These are phyloP conservation scores for Colletotrichum gigasporum DNA, from an alignment of 2,329 filamentous ascomycete species.

Conservation along the genomic window DNA sequence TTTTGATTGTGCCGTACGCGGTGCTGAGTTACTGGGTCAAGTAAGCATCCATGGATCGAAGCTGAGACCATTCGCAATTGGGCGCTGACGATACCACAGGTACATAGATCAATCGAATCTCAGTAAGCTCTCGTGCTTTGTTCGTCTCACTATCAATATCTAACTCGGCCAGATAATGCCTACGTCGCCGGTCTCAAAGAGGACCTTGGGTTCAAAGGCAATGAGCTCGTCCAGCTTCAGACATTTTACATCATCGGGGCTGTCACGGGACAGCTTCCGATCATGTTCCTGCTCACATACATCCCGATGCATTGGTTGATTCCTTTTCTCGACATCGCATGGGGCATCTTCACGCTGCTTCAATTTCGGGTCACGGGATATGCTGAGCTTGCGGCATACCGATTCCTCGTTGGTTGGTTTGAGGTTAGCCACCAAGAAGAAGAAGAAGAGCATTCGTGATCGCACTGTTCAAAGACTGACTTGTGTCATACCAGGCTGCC, in stretches of 20 bases:
- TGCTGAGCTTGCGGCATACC: slow-evolving; percentile 33
- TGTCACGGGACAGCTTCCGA: slow-evolving; percentile 40
- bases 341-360: slow-evolving; percentile 66
- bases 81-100: not conserved
- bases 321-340: slow-evolving; percentile 52
- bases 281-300: slow-evolving; percentile 39
- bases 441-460: not conserved
- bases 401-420: slow-evolving; percentile 47
- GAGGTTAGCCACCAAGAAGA: slow-evolving; percentile 14
- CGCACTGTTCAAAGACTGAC: slow-evolving; percentile 50
- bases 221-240: slow-evolving; percentile 38
- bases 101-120: slow-evolving; percentile 41
- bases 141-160: slow-evolving; percentile 43
- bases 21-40: slow-evolving; percentile 40
- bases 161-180: slow-evolving; percentile 48
- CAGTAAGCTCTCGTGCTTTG: slow-evolving; percentile 1
- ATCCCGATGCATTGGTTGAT: slow-evolving; percentile 39
- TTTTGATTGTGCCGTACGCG: slow-evolving; percentile 47
- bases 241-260: slow-evolving; percentile 38
- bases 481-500: slow-evolving; percentile 37
- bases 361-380: slow-evolving; percentile 35
- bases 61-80: not conserved
- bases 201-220: slow-evolving; percentile 37
- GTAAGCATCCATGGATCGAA: not conserved
- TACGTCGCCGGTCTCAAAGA: slow-evolving; percentile 40